Conservation (phyloP, 2,329 filamentous ascomycete species). For the Monascus ruber region DNA sequence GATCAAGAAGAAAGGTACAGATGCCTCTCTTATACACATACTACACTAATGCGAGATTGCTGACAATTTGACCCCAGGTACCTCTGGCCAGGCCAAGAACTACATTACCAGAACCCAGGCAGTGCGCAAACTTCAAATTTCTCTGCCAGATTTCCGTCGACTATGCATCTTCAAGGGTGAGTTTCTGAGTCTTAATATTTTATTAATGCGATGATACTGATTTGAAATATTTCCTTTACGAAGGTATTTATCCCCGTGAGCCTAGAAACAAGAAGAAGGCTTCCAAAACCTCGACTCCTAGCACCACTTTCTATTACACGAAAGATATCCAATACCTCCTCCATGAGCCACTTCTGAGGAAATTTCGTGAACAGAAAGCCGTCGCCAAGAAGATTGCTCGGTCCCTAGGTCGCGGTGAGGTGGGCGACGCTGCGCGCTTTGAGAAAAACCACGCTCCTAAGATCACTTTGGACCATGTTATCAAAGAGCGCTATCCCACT, state of each 20-base stretch:
- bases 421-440: conserved; percentile 73
- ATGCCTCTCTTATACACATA: not conserved
- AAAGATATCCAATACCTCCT: conserved; percentile 98
- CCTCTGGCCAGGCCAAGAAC: conserved; percentile 89
- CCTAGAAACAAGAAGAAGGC: conserved; percentile 96
- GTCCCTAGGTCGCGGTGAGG: conserved; percentile 83
- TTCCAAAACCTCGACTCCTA: conserved; percentile 76
- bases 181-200: not conserved
- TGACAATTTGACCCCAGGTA: conserved; percentile 39
- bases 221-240: not conserved
- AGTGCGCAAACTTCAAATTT: conserved; percentile 95
- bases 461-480: conserved; percentile 89
- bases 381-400: conserved; percentile 95
- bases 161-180: conserved; percentile 95
- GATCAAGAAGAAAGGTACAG: conserved; percentile 76
- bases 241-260: conserved; percentile 89
- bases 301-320: conserved; percentile 82
- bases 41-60: conserved; percentile 3
- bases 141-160: conserved; percentile 90
- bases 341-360: conserved; percentile 84
- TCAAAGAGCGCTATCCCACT: conserved; percentile 95
- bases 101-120: conserved; percentile 96
- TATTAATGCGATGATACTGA: not conserved
- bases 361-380: conserved; percentile 94
- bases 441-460: conserved; percentile 85